phyloP scores from a whole-genome alignment of 441 rosid species.

The Viola pubescens region DNA sequence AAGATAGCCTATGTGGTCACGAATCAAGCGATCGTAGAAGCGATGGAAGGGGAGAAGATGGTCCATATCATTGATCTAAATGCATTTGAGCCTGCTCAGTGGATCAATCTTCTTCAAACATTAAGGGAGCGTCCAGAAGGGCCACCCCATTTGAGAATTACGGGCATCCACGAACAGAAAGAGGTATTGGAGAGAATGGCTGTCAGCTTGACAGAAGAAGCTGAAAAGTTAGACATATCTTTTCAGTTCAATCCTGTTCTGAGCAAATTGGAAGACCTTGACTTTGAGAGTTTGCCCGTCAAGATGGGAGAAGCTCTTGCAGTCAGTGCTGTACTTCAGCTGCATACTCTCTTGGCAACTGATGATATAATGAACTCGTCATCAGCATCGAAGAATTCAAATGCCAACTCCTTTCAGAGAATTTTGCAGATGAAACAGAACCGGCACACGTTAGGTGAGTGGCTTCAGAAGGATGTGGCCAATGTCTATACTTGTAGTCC shows the following conservation, averaged over 20 bases:
- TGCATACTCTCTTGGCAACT: constrained; percentile 48
- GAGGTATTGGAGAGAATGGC: constrained; percentile 66
- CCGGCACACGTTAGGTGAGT: constrained; percentile 48
- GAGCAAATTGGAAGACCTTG: constrained; percentile 51
- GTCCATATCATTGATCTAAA: constrained; percentile 60
- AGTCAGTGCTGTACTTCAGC: constrained; percentile 55
- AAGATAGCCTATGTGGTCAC: constrained; percentile 54
- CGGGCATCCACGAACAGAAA: constrained; percentile 57
- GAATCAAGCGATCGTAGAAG: constrained; percentile 58
- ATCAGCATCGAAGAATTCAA: constrained; percentile 26
- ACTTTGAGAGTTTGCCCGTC: constrained; percentile 44
- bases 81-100: constrained; percentile 60
- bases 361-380: constrained; percentile 47
- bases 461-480: constrained; percentile 51
- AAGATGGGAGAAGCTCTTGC: constrained; percentile 77
- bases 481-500: constrained; percentile 33
- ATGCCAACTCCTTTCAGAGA: constrained; percentile 11
- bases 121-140: constrained; percentile 57
- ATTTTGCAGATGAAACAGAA: constrained; percentile 29
- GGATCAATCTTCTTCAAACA: constrained; percentile 60
- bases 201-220: constrained; percentile 44
- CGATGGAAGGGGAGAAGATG: constrained; percentile 67
- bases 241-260: constrained; percentile 55
- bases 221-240: constrained; percentile 59
- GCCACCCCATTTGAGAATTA: constrained; percentile 65